A percentile compares a stretch with the other conserved stretches of the same genome.
Conservation (phyloP, 163 green algal genomes). For the Scenedesmus sp. region DNA sequence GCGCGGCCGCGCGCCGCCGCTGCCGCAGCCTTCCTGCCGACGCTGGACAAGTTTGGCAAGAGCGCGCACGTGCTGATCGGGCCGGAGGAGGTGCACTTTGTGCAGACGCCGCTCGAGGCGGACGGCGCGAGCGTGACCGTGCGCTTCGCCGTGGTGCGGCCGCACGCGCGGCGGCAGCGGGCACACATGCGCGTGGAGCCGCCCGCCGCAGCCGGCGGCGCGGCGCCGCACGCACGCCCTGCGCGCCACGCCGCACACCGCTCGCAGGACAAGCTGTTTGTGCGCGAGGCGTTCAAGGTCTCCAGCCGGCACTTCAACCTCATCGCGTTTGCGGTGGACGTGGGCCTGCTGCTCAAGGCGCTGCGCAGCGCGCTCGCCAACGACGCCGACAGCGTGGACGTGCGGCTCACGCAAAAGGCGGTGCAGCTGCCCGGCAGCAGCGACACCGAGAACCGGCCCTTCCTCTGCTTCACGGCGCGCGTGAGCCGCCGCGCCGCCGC, state of each 20-base stretch:
- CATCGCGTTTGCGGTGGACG: constrained; percentile 79
- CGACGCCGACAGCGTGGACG: constrained; percentile 68
- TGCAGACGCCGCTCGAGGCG: constrained; percentile 76
- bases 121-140: constrained; percentile 78
- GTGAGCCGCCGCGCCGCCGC: constrained; percentile 14
- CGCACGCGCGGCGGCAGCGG: neutral
- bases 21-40: constrained; percentile 75
- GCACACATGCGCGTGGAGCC: neutral
- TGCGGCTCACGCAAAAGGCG: constrained; percentile 61
- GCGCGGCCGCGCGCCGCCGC: too few relatives aligned
- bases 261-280: constrained; percentile 73
- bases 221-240: neutral
- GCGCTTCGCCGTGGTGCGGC: constrained; percentile 62
- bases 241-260: too few relatives aligned
- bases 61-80: constrained; percentile 74
- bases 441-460: constrained; percentile 54
- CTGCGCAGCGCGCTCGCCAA: constrained; percentile 65
- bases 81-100: constrained; percentile 70
- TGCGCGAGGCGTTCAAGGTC: constrained; percentile 55
- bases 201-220: too few relatives aligned
- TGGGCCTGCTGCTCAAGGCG: constrained; percentile 70
- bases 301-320: constrained; percentile 74
- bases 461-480: constrained; percentile 66
- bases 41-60: constrained; percentile 90
- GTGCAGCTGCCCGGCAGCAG: constrained; percentile 26